Evolutionary conservation across 2,329 filamentous ascomycete genomes (phyloP).

Genomic region (Hymenoscyphus scutula): DNA sequence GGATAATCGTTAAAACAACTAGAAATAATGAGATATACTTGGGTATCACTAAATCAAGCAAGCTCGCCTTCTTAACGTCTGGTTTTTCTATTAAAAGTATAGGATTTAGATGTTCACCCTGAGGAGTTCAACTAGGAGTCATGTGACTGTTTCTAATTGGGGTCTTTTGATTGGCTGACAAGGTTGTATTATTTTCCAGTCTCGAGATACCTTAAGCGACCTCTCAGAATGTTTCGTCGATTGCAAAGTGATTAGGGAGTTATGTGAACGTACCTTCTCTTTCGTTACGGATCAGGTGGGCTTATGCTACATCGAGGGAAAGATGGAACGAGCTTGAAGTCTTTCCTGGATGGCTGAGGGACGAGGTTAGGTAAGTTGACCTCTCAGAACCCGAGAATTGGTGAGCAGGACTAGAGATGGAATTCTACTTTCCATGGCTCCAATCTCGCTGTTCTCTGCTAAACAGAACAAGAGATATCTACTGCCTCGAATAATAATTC

Average conservation of each 20-base stretch:
- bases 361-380: too few relatives aligned
- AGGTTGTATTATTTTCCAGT: too few relatives aligned
- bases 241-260: too few relatives aligned
- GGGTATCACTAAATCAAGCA: neutral
- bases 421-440: neutral
- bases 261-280: too few relatives aligned
- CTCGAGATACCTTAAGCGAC: too few relatives aligned
- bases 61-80: neutral
- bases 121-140: neutral
- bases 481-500: constrained; percentile 53
- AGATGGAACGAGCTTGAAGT: too few relatives aligned
- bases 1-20: neutral
- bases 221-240: too few relatives aligned
- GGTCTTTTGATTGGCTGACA: neutral
- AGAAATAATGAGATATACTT: neutral
- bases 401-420: too few relatives aligned
- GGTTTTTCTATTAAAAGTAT: neutral
- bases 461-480: constrained; percentile 8
- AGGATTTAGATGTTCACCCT: neutral
- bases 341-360: too few relatives aligned
- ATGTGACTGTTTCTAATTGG: neutral
- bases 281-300: too few relatives aligned
- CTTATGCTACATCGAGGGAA: too few relatives aligned
- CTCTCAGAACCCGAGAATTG: too few relatives aligned
- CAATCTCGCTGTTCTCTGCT: neutral